A percentile compares a stretch with the other conserved stretches of the same genome.
These are phyloP conservation scores for Rhizopus microsporus DNA, from an alignment of 371 early-diverging fungal genomes.

Conservation along the genomic window DNA sequence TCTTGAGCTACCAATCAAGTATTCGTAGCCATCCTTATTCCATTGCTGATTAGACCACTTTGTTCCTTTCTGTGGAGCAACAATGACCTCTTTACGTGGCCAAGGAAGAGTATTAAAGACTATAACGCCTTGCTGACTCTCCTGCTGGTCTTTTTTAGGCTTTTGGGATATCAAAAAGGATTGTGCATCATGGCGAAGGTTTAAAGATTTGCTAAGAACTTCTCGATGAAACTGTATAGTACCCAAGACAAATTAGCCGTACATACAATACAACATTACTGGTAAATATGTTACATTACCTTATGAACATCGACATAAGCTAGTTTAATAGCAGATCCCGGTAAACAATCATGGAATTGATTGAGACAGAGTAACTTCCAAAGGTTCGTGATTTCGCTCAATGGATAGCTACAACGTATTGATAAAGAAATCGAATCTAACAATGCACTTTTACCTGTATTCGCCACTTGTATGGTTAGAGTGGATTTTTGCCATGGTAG, in stretches of 20 bases:
- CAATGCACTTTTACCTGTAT: slow-evolving; percentile 11
- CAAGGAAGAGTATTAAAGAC: slow-evolving; percentile 86
- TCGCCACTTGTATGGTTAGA: slow-evolving; percentile 13
- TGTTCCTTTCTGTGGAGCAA: slow-evolving; percentile 49
- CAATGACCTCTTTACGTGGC: slow-evolving; percentile 71
- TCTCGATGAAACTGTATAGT: slow-evolving; percentile 40
- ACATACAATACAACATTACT: background rate
- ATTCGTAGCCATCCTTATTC: slow-evolving; percentile 46
- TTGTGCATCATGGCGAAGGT: slow-evolving; percentile 41
- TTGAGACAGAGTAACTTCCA: slow-evolving; percentile 95
- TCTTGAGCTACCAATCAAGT: slow-evolving; percentile 37
- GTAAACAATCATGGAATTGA: slow-evolving; percentile 96
- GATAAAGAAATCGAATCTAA: background rate
- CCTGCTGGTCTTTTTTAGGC: background rate
- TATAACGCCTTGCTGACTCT: slow-evolving; percentile 39
- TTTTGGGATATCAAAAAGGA: slow-evolving; percentile 17
- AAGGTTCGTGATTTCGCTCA: slow-evolving; percentile 68
- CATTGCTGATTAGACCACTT: slow-evolving; percentile 46
- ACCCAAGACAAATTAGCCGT: slow-evolving; percentile 3
- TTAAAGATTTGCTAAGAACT: slow-evolving; percentile 35
- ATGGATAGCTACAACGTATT: slow-evolving; percentile 61
- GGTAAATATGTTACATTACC: slow-evolving; percentile 28
- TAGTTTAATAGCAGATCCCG: slow-evolving; percentile 89
- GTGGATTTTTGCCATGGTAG: slow-evolving; percentile 41
- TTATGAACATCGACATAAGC: slow-evolving; percentile 85